Evolutionary conservation across 2,329 filamentous ascomycete genomes (phyloP).

Genomic region (Dactylella cylindrospora): DNA sequence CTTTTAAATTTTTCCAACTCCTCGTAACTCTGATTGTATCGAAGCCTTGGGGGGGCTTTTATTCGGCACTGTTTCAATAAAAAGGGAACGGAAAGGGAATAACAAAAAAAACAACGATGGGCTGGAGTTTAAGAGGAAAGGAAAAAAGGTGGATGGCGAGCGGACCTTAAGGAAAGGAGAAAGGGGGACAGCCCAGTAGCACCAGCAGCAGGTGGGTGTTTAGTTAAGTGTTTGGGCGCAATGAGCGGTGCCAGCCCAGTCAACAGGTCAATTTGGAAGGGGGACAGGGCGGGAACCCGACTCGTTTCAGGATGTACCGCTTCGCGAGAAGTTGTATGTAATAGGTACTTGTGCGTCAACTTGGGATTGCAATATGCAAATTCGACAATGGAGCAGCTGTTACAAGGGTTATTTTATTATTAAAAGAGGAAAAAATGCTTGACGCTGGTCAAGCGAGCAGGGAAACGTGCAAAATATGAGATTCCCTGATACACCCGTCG

Average conservation of each 20-base stretch:
- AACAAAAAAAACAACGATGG: background rate
- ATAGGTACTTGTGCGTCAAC: slow-evolving; percentile 1
- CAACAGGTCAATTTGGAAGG: background rate
- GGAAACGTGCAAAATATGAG: too few relatives aligned
- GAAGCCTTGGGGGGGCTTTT: too few relatives aligned
- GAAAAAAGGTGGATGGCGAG: background rate
- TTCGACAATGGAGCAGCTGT: background rate
- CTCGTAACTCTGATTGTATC: too few relatives aligned
- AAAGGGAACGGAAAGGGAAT: background rate
- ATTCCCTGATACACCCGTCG: too few relatives aligned
- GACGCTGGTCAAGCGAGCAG: background rate
- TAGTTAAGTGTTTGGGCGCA: background rate
- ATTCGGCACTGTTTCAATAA: too few relatives aligned
- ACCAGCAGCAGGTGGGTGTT: too few relatives aligned
- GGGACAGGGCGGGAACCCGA: too few relatives aligned
- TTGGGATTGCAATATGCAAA: background rate
- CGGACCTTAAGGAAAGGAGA: background rate
- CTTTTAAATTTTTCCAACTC: too few relatives aligned
- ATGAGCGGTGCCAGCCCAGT: background rate
- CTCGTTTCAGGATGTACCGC: slow-evolving; percentile 38
- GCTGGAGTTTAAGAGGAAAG: background rate
- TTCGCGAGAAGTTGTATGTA: slow-evolving; percentile 21
- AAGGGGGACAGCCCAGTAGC: background rate
- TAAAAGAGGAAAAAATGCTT: background rate
- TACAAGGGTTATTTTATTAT: background rate